Evolutionary conservation across 148 eudicot genomes (phyloP).

Genomic region (Hydrangea macrophylla): DNA sequence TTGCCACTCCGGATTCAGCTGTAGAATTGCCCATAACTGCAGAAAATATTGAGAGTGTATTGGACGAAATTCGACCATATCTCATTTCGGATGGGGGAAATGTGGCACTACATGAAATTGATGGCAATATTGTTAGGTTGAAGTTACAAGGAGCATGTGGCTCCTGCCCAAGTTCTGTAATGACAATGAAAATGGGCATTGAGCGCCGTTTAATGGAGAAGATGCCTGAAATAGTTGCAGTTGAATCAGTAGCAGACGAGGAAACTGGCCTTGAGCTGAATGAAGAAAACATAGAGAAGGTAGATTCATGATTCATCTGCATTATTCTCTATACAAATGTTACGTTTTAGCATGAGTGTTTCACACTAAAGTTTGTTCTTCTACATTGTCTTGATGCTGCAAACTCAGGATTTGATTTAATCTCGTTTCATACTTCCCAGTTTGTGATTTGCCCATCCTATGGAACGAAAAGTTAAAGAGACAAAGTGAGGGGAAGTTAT

Average conservation of each 20-base stretch:
- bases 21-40: constrained; percentile 76
- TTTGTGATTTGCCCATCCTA: too few species aligned
- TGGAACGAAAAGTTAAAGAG: too few species aligned
- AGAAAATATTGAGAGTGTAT: constrained; percentile 77
- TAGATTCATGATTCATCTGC: too few species aligned
- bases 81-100: constrained; percentile 94
- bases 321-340: too few species aligned
- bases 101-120: constrained; percentile 88
- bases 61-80: constrained; percentile 89
- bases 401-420: too few species aligned
- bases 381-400: too few species aligned
- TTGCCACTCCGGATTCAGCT: constrained; percentile 66
- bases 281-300: constrained; percentile 95
- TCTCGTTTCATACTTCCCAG: too few species aligned
- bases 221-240: constrained; percentile 88
- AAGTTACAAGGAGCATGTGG: constrained; percentile 97
- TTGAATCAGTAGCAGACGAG: constrained; percentile 79
- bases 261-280: constrained; percentile 94
- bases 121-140: constrained; percentile 75
- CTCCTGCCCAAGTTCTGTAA: constrained; percentile 85
- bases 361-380: too few species aligned
- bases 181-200: constrained; percentile 91
- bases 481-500: too few species aligned
- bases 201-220: constrained; percentile 92
- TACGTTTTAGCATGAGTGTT: too few species aligned